Evolutionary conservation across 164 flowering plant genomes (phyloP).

Genomic region (Platanus orientalis): DNA sequence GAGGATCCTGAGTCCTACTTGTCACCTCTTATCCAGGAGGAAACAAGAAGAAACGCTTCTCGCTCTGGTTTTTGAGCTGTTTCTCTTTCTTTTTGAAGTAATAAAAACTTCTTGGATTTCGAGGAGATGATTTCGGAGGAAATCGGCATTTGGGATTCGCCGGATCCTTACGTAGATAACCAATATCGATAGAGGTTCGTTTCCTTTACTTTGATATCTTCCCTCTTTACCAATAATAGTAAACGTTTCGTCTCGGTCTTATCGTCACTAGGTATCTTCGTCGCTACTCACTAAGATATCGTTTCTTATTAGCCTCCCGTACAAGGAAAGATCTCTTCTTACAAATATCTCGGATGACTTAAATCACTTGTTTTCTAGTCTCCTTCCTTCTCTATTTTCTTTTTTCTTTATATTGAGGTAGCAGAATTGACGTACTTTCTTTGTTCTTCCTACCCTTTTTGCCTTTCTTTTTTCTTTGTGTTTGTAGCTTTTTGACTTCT

Average conservation of each 20-base stretch:
- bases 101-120: not conserved
- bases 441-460: not conserved
- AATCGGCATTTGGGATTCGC: not conserved
- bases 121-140: not conserved
- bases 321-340: not conserved
- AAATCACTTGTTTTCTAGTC: not conserved
- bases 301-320: not conserved
- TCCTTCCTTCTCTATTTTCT: too few relatives aligned
- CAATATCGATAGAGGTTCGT: not conserved
- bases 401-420: too few relatives aligned
- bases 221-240: too few relatives aligned
- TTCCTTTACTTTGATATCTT: too few relatives aligned
- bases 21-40: too few relatives aligned
- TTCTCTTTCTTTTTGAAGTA: too few relatives aligned
- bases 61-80: too few relatives aligned
- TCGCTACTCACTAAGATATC: not conserved
- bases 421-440: too few relatives aligned
- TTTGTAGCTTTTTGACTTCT: not conserved
- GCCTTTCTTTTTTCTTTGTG: not conserved
- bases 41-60: too few relatives aligned
- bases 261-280: not conserved
- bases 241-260: too few relatives aligned
- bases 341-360: not conserved
- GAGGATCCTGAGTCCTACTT: too few relatives aligned
- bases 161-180: not conserved